These are phyloP conservation scores for Alternaria metachromatica DNA, from an alignment of 2,329 filamentous ascomycete genomes.

Conservation along the genomic window DNA sequence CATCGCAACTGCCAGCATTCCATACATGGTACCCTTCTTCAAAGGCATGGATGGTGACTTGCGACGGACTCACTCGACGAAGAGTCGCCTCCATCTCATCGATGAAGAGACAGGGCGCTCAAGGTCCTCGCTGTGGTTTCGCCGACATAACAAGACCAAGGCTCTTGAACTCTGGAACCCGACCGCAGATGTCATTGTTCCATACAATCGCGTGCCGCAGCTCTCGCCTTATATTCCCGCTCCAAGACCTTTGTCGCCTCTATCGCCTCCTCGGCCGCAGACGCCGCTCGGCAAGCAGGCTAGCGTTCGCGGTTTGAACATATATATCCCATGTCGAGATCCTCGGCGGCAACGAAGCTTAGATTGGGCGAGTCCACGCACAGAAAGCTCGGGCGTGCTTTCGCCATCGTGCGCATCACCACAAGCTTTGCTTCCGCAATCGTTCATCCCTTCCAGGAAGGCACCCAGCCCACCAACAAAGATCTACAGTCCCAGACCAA, in stretches of 20 bases:
- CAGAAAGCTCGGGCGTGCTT: constrained; percentile 35
- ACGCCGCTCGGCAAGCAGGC: constrained; percentile 22
- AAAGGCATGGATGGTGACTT: constrained; percentile 25
- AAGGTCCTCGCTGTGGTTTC: constrained; percentile 18
- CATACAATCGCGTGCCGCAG: constrained; percentile 25
- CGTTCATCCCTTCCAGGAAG: constrained; percentile 14
- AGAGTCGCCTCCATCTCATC: constrained; percentile 9
- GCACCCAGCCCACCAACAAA: constrained; percentile 23
- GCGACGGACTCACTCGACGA: constrained; percentile 20
- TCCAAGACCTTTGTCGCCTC: constrained; percentile 24
- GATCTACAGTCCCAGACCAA: constrained; percentile 16
- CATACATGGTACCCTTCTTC: constrained; percentile 42
- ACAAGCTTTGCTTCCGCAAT: constrained; percentile 27
- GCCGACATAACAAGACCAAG: constrained; percentile 19
- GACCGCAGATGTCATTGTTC: constrained; percentile 5
- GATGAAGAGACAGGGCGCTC: constrained; percentile 13
- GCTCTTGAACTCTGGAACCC: constrained; percentile 19
- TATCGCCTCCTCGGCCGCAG: constrained; percentile 20
- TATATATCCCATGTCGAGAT: constrained; percentile 29
- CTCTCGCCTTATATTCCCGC: constrained; percentile 30
- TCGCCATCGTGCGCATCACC: constrained; percentile 34
- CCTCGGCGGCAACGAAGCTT: constrained; percentile 1
- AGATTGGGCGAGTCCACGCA: constrained; percentile 31
- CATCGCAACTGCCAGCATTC: constrained; percentile 44
- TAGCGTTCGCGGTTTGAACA: constrained; percentile 29